Evolutionary conservation across 176 grass and related monocot species (phyloP).

Genomic region (Oryza coarctata): DNA sequence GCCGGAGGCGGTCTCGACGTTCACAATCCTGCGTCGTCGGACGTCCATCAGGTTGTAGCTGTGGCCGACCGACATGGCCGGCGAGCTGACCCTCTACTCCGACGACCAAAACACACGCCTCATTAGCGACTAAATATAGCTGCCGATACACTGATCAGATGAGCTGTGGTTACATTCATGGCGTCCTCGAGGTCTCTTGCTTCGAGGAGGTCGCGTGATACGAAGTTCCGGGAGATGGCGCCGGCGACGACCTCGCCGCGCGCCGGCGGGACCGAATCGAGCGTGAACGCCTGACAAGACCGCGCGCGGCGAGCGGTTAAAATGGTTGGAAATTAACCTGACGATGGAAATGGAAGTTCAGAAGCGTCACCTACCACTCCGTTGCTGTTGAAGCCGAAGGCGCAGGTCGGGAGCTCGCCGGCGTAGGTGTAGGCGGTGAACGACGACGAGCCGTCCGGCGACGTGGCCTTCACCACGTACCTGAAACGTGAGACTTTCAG

Average conservation of each 20-base stretch:
- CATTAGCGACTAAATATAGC: too few relatives aligned
- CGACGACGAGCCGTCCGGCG: slow-evolving; percentile 49
- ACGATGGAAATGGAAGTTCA: slow-evolving; percentile 2
- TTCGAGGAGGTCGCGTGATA: slow-evolving; percentile 72
- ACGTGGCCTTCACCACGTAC: slow-evolving; percentile 56
- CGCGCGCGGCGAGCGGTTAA: neutral
- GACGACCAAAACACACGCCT: neutral
- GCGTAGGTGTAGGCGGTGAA: slow-evolving; percentile 80
- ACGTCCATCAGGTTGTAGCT: slow-evolving; percentile 85
- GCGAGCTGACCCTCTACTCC: slow-evolving; percentile 50
- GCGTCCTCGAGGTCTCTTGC: slow-evolving; percentile 59
- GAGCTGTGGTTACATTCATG: slow-evolving; percentile 23
- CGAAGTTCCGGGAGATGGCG: slow-evolving; percentile 58
- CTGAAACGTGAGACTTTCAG: neutral
- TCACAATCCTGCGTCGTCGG: slow-evolving; percentile 58
- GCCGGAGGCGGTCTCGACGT: slow-evolving; percentile 69
- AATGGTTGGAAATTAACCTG: neutral
- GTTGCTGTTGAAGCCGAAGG: slow-evolving; percentile 89
- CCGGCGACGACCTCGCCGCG: slow-evolving; percentile 53
- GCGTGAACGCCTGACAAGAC: slow-evolving; percentile 64
- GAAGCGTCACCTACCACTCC: slow-evolving; percentile 43
- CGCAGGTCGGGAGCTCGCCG: slow-evolving; percentile 85
- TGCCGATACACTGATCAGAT: neutral
- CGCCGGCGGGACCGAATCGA: slow-evolving; percentile 72
- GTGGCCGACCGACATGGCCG: slow-evolving; percentile 63